These are phyloP conservation scores for Trichoderma erinaceum DNA, from an alignment of 495 filamentous ascomycete species.

Conservation along the genomic window DNA sequence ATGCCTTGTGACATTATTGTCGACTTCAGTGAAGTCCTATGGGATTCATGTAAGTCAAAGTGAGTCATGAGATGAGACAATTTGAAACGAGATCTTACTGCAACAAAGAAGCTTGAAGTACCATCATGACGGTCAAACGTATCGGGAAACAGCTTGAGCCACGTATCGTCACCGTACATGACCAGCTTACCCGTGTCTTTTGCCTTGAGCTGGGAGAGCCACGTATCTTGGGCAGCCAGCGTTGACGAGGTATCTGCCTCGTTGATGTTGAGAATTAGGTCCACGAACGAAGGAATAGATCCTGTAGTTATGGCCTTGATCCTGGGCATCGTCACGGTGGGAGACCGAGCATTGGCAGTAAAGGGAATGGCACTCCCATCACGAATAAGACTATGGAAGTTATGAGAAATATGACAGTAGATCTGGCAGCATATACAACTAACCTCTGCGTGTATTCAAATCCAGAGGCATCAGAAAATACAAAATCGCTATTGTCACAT, in stretches of 20 bases:
- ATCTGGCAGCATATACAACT: slow-evolving; percentile 18
- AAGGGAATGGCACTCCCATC: slow-evolving; percentile 81
- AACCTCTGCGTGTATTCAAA: slow-evolving; percentile 89
- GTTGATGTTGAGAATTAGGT: slow-evolving; percentile 94
- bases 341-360: slow-evolving; percentile 91
- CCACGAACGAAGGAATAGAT: slow-evolving; percentile 91
- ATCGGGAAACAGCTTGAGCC: slow-evolving; percentile 90
- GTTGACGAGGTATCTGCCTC: slow-evolving; percentile 87
- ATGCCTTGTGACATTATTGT: slow-evolving; percentile 94
- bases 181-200: slow-evolving; percentile 64
- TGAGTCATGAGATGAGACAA: slow-evolving; percentile 88
- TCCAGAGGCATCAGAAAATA: slow-evolving; percentile 73
- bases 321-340: slow-evolving; percentile 97
- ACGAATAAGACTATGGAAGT: slow-evolving; percentile 63
- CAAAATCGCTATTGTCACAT: slow-evolving; percentile 71
- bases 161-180: slow-evolving; percentile 98
- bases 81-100: slow-evolving; percentile 59
- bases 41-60: slow-evolving; percentile 60
- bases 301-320: slow-evolving; percentile 97
- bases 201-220: slow-evolving; percentile 85
- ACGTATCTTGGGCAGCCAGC: slow-evolving; percentile 83
- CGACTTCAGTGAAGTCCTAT: slow-evolving; percentile 97
- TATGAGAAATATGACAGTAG: not conserved
- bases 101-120: slow-evolving; percentile 96
- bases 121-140: slow-evolving; percentile 83